Percentiles rank a stretch among this genome's conserved stretches.
Conservation (phyloP, 108 stramenopile genomes). For the Aurantiochytrium sp. region DNA sequence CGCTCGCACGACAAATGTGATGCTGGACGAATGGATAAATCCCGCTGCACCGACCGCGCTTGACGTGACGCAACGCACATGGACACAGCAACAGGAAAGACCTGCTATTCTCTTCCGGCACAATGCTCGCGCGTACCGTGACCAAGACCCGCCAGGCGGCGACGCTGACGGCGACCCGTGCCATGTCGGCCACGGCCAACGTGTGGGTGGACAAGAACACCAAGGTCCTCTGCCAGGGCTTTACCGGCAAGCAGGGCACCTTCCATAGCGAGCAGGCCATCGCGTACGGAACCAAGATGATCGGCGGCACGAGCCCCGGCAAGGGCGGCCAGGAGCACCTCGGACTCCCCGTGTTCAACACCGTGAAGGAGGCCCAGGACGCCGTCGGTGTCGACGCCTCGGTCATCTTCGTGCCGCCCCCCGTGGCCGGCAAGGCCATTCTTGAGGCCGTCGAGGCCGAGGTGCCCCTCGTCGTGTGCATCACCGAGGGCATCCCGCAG, state of each 20-base stretch:
- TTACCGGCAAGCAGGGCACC: slow-evolving; percentile 90
- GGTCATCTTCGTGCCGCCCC: slow-evolving; percentile 98
- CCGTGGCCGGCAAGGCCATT: slow-evolving; percentile 87
- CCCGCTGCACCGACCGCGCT: too few species aligned
- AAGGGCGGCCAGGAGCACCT: slow-evolving; percentile 89
- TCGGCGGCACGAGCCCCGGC: slow-evolving; percentile 93
- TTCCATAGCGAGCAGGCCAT: slow-evolving; percentile 75
- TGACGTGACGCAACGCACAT: too few species aligned
- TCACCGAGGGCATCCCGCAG: slow-evolving; percentile 98
- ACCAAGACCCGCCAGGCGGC: not conserved
- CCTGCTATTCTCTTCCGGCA: too few species aligned
- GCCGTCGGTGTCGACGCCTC: slow-evolving; percentile 89
- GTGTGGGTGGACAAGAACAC: slow-evolving; percentile 98
- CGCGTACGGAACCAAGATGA: slow-evolving; percentile 97
- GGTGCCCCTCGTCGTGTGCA: slow-evolving; percentile 95
- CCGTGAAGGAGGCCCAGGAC: slow-evolving; percentile 74
- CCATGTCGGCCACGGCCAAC: slow-evolving; percentile 77
- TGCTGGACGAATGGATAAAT: too few species aligned
- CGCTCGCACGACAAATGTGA: too few species aligned
- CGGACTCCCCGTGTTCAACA: slow-evolving; percentile 91
- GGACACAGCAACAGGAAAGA: not conserved
- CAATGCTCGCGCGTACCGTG: not conserved
- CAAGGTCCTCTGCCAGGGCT: slow-evolving; percentile 93
- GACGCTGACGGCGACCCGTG: slow-evolving; percentile 31
- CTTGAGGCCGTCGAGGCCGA: slow-evolving; percentile 85